These are phyloP conservation scores for Quercus dentata DNA, from an alignment of 306 rosid genomes.

Conservation along the genomic window DNA sequence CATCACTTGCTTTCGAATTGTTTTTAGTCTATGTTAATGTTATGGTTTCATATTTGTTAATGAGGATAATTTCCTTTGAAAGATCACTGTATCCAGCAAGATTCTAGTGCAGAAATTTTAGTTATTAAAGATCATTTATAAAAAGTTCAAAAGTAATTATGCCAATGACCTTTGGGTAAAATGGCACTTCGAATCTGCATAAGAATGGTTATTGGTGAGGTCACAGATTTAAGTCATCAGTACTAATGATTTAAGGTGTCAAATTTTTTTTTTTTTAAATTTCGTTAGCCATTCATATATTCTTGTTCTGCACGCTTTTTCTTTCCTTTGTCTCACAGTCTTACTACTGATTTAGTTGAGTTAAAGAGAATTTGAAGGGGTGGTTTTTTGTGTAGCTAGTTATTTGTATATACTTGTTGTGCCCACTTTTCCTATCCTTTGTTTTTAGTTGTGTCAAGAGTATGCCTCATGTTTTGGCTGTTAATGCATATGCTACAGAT, in stretches of 20 bases:
- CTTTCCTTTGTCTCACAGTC: no score
- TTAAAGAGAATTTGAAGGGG: no score
- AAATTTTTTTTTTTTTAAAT: not conserved
- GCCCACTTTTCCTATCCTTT: no score
- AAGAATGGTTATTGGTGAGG: not conserved
- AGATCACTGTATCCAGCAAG: not conserved
- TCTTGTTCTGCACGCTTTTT: no score
- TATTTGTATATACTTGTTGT: no score
- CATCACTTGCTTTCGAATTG: not conserved
- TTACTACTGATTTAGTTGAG: no score
- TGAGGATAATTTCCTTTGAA: not conserved
- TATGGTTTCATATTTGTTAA: not conserved
- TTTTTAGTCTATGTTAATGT: not conserved
- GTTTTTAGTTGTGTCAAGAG: no score
- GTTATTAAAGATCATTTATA: not conserved
- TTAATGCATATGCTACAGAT: no score
- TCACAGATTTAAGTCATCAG: not conserved
- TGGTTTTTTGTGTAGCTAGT: no score
- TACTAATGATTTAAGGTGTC: no score
- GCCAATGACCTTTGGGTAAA: not conserved
- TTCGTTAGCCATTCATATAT: not conserved
- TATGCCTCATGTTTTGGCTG: no score
- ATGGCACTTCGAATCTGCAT: not conserved
- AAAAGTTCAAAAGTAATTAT: no score
- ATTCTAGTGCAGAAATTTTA: not conserved